Conservation (phyloP, 1,139 yeast species). For the Dujonia santamariae region DNA sequence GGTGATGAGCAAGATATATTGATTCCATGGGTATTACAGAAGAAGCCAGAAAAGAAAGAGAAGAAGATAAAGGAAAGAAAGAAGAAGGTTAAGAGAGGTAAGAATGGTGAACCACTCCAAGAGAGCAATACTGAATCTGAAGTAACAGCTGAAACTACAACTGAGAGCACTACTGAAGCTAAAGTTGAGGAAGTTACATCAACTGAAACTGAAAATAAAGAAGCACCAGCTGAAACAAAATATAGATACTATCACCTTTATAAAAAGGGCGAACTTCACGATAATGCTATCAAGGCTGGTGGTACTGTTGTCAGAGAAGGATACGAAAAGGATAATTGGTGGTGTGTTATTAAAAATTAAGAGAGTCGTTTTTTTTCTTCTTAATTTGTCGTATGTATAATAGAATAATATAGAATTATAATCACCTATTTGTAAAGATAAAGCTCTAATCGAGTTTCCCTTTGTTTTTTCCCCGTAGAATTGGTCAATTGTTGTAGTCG, state of each 20-base stretch:
- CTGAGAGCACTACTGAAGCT: slow-evolving; percentile 11
- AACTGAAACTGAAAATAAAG: slow-evolving; percentile 16
- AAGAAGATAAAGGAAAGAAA: slow-evolving; percentile 16
- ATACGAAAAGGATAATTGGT: slow-evolving; percentile 95
- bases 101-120: background rate
- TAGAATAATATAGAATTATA: no score
- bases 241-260: slow-evolving; percentile 89
- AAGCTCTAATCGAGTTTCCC: no score
- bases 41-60: slow-evolving; percentile 30
- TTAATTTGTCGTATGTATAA: no score
- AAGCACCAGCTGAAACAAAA: slow-evolving; percentile 39
- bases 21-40: slow-evolving; percentile 89
- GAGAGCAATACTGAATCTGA: slow-evolving; percentile 1
- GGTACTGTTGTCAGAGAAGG: slow-evolving; percentile 67
- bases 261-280: slow-evolving; percentile 73
- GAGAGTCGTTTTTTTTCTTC: no score
- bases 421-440: no score
- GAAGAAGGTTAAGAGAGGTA: slow-evolving; percentile 2
- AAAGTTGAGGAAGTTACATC: slow-evolving; percentile 19
- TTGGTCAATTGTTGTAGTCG: no score
- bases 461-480: no score
- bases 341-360: slow-evolving; percentile 44
- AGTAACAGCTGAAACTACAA: slow-evolving; percentile 1
- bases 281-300: slow-evolving; percentile 67
- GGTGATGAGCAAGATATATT: slow-evolving; percentile 92